Base-by-base conservation (phyloP, 805 yeast species). In the Phaffomyces opuntiae region DNA sequence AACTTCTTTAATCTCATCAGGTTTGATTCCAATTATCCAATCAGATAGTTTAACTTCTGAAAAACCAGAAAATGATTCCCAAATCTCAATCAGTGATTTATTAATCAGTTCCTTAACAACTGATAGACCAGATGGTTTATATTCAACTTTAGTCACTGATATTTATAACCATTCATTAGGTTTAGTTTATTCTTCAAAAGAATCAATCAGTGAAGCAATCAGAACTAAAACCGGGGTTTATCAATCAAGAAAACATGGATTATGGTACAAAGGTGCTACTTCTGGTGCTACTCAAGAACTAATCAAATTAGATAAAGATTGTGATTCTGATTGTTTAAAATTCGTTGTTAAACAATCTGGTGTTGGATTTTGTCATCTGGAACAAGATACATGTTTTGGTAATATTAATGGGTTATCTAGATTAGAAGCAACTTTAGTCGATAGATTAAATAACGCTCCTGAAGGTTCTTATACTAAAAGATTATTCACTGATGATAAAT, bases 261-360 rank as follows among this genome's bases (percentile, higher is more conserved):
- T 93, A 48, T 93, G 99, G 99, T 85, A 82, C 64, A 93, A 93
- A 65, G 99, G 99, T 29, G 83, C 84, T 46, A 87, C 96, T 2
- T 85, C 96, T n/a, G 99, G 99, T 19, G 95, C 96, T 43, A 87
- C 95, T 1, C 99, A 93, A 68, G 73, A 73, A 53, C 72, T 93
- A 40, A 53, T 84, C 24, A 67, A 73, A 38, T 63, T 93, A 47
- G 83, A 80, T 44, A 66, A 78, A 49, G 99, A 93, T 67, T 93
- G 99, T 66, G 99, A 93, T 66, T 80, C 85, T 39, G 99, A 93
- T 63, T 86, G 95, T 51, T 67, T 93, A 57, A 83, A 87, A 68
- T 87, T 91, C 60, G 75, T 83, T 19, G 99, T 93, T 29, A 81
- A 79, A 53, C 97, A 90, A 63, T 65, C 75, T 2, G 96, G 95